Base-by-base conservation (phyloP, 208 protist species). In the Leishmania arabica region DNA sequence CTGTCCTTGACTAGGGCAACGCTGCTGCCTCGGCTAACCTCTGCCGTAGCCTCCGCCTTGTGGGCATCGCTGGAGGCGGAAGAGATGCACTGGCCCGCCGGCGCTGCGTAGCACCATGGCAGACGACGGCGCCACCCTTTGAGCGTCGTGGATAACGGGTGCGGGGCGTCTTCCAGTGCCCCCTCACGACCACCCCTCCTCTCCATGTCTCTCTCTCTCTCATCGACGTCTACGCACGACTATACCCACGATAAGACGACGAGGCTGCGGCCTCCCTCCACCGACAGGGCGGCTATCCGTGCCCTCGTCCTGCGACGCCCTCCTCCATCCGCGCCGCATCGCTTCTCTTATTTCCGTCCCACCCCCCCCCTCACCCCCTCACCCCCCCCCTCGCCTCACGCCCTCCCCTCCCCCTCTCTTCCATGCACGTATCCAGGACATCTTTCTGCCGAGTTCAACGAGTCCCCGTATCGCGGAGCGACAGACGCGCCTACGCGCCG, bases 41-140 rank as follows among this genome's bases (percentile, higher is more conserved):
- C 56, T n/a, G 81, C 62, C 21, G 68, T 72, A 2, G 81, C 81
- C 7, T 84, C 81, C 0, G 70, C 81, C 40, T 37, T 84, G 51
- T 84, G 81, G 81, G 75, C 65, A 27, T 80, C 76, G 3, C 60
- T 84, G 49, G 81, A 84, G 76, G 76, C 76, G 40, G 56, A 74
- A 17, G 77, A 62, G 27, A 68, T 78, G 81, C 51, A 31, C 24
- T 84, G 70, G 76, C 60, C 21, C 40, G 40, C 75, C 40, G 19
- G 54, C 3, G 31, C 64, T 27, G 60, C 47, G 40, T 71, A 81
- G 34, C 65, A 24, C 34, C 47, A 74, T 17, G 17, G 64, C 56
- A 42, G 72, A 45, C 31, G 51, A 40, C 47, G n/a, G 3, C 66
- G 8, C 70, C 4, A 58, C 27, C 47, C 47, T 51, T 17, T 34